Evolutionary conservation across 257 asterid genomes (phyloP).

Genomic region (Capsicum baccatum): DNA sequence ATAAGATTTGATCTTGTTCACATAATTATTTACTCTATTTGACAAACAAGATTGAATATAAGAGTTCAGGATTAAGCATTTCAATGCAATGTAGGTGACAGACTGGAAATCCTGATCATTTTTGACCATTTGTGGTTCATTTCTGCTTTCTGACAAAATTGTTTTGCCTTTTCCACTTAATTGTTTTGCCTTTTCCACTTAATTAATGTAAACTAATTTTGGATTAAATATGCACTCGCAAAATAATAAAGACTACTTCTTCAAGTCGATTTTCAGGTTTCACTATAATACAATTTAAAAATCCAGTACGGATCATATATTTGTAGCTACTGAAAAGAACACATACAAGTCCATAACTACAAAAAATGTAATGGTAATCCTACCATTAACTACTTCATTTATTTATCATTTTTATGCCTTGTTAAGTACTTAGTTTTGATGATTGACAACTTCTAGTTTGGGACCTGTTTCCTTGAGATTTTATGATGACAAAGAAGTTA

Average conservation of each 20-base stretch:
- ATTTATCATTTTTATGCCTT: background rate
- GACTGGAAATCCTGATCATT: background rate
- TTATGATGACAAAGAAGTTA: too few species aligned
- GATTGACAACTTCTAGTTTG: too few species aligned
- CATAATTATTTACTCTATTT: conserved; percentile 77
- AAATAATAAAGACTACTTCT: background rate
- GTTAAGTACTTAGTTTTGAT: background rate
- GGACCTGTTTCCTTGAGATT: too few species aligned
- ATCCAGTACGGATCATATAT: background rate
- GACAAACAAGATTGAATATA: conserved; percentile 70
- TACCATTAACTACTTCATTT: background rate
- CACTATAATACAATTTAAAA: background rate
- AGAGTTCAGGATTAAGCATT: conserved; percentile 38
- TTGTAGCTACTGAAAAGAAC: background rate
- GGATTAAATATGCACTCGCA: background rate
- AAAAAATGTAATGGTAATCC: background rate
- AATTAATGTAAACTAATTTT: background rate
- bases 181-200: background rate
- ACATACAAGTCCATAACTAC: background rate
- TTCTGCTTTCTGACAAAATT: background rate
- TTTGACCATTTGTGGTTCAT: background rate
- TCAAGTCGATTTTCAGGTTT: background rate
- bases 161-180: background rate
- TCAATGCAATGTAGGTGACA: background rate
- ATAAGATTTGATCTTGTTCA: conserved; percentile 68